phyloP scores from a whole-genome alignment of 106 monocot genomes.

The Gastrodia elata region DNA sequence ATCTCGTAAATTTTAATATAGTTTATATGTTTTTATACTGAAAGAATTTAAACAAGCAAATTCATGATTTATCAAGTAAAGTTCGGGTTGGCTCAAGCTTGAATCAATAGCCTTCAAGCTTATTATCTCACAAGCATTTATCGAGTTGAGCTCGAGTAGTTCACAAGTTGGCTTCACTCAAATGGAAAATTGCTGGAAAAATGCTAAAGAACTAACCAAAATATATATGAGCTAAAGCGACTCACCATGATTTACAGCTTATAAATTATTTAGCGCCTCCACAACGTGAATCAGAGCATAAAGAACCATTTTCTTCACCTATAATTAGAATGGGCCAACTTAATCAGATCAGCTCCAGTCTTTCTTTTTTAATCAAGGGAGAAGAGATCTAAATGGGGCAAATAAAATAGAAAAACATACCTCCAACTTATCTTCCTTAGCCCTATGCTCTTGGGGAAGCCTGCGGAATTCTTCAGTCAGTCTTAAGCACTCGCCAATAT shows the following conservation, averaged over 20 bases:
- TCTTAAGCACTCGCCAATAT: conserved; percentile 21
- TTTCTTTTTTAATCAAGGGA: background rate
- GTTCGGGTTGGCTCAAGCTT: no score
- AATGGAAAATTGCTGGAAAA: no score
- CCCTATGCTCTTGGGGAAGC: conserved; percentile 32
- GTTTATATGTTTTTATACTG: no score
- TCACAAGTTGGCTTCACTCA: no score
- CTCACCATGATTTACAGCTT: background rate
- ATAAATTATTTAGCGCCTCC: background rate
- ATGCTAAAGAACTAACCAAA: no score
- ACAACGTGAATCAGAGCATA: conserved; percentile 4
- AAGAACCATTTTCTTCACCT: conserved; percentile 8
- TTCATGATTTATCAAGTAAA: no score
- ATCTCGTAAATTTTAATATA: no score
- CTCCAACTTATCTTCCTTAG: conserved; percentile 40
- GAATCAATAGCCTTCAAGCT: no score
- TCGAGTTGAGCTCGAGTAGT: no score
- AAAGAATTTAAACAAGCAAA: no score
- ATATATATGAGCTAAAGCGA: background rate
- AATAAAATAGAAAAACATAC: conserved; percentile 11
- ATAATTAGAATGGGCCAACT: background rate
- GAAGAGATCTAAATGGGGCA: background rate
- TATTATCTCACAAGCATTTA: no score
- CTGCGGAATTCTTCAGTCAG: conserved; percentile 28
- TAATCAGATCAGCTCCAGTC: background rate